Conservation (phyloP, 1,139 yeast species). For the Candida sp. region DNA sequence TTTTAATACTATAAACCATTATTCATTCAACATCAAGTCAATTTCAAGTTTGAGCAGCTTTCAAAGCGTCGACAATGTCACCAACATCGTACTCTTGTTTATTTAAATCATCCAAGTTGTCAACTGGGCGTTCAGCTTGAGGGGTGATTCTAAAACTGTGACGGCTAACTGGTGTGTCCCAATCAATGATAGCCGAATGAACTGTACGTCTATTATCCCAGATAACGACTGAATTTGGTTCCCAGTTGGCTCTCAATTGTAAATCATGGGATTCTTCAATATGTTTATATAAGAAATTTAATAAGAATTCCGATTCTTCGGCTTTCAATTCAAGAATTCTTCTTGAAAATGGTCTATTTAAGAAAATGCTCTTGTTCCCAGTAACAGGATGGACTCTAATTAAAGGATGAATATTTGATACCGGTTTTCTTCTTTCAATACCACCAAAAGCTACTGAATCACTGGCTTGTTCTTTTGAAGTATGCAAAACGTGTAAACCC, state of each 20-base stretch:
- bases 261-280: constrained; percentile 49
- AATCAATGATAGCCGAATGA: constrained; percentile 41
- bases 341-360: constrained; percentile 55
- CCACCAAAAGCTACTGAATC: constrained; percentile 41
- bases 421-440: constrained; percentile 41
- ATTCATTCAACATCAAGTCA: no score
- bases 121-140: constrained; percentile 44
- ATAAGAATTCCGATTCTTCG: constrained; percentile 51
- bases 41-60: constrained; percentile 9
- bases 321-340: constrained; percentile 52
- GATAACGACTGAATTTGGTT: constrained; percentile 48
- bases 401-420: constrained; percentile 49
- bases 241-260: constrained; percentile 58
- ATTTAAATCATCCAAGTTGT: constrained; percentile 28
- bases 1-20: neutral
- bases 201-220: constrained; percentile 46
- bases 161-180: constrained; percentile 32
- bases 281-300: constrained; percentile 47
- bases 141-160: constrained; percentile 45
- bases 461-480: constrained; percentile 64
- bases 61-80: constrained; percentile 35
- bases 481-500: constrained; percentile 56
- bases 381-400: constrained; percentile 61
- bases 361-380: constrained; percentile 48
- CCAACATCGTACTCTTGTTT: constrained; percentile 35